Conservation (phyloP, 1,139 yeast genomes). For the Pichia sp. region DNA sequence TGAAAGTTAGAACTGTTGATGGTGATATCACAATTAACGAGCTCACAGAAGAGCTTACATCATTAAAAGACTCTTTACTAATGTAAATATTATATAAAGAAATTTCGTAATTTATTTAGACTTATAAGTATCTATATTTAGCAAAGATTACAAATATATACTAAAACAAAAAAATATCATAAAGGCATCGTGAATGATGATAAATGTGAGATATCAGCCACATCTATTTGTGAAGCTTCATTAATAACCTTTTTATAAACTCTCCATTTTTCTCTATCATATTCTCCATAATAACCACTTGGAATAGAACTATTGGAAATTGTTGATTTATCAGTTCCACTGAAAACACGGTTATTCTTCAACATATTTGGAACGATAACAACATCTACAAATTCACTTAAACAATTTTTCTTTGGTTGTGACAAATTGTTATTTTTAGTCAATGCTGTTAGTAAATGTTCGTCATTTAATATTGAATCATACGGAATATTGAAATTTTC, state of each 20-base stretch:
- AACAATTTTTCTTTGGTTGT: not conserved
- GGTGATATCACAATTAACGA: conserved; percentile 32
- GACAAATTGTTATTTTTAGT: not conserved
- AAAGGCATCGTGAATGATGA: not conserved
- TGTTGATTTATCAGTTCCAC: conserved; percentile 13
- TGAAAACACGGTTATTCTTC: not conserved
- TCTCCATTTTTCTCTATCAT: conserved; percentile 61
- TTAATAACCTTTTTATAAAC: conserved; percentile 35
- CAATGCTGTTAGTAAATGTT: not conserved
- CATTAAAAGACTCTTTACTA: conserved; percentile 43
- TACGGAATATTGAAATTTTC: too few species aligned
- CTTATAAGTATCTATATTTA: not conserved
- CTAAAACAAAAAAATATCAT: too few species aligned
- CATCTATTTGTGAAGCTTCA: not conserved
- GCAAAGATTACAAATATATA: too few species aligned
- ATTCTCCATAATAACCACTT: conserved; percentile 55
- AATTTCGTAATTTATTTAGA: not conserved
- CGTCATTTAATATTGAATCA: not conserved
- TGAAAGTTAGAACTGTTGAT: conserved; percentile 28
- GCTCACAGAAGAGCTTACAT: conserved; percentile 50
- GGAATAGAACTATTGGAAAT: conserved; percentile 41
- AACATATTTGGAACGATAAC: not conserved
- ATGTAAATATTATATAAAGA: not conserved
- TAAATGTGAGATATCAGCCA: not conserved
- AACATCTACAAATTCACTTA: not conserved